These are phyloP conservation scores for Irpex lacteus DNA, from an alignment of 1,284 basidiomycete species.

Conservation along the genomic window DNA sequence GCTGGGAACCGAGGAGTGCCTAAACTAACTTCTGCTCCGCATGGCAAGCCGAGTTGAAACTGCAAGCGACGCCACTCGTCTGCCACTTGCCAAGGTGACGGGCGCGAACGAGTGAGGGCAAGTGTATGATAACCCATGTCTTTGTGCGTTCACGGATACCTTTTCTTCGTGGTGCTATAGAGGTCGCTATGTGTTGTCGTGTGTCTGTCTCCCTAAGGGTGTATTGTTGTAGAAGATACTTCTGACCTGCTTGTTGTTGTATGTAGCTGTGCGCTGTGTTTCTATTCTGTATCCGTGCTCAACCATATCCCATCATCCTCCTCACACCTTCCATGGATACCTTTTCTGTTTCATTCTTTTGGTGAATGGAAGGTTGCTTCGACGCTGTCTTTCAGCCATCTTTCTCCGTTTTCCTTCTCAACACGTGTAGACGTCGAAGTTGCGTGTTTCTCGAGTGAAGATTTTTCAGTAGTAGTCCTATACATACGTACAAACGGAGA, in stretches of 20 bases:
- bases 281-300: neutral
- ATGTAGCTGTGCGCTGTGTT: neutral
- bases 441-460: neutral
- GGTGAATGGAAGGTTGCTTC: neutral
- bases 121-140: too few relatives aligned
- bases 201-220: neutral
- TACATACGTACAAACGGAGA: neutral
- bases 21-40: slow-evolving; percentile 20
- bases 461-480: neutral
- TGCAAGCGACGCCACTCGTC: neutral
- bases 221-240: slow-evolving; percentile 1
- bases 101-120: neutral
- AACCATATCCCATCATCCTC: neutral
- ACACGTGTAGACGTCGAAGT: neutral
- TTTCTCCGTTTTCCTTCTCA: neutral
- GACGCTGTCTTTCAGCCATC: neutral
- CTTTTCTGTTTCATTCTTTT: neutral
- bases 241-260: neutral
- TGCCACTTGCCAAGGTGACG: neutral
- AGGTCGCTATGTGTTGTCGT: neutral
- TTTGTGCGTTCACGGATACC: neutral
- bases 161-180: neutral
- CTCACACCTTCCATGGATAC: neutral
- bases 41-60: neutral
- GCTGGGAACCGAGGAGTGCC: slow-evolving; percentile 22